Evolutionary conservation across 192 early-diverging fungal genomes (phyloP).

Genomic region (Linnemannia schmuckeri): DNA sequence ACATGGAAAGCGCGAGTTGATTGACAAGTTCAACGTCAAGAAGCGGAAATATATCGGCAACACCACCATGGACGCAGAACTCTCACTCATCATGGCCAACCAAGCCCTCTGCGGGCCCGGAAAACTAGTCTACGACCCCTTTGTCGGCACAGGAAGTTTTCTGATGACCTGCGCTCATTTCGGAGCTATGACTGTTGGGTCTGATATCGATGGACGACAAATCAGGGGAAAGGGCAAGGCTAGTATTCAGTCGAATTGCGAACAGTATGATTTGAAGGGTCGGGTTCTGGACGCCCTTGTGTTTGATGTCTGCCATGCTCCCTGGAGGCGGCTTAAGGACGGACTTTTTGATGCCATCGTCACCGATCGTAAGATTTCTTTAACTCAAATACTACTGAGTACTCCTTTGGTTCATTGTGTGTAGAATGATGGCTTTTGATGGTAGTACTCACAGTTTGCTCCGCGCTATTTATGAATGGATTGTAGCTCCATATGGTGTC

Average conservation of each 20-base stretch:
- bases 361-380: slow-evolving; percentile 74
- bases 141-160: slow-evolving; percentile 96
- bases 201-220: slow-evolving; percentile 98
- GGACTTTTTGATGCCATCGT: slow-evolving; percentile 90
- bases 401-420: not conserved
- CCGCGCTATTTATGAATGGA: not conserved
- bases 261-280: slow-evolving; percentile 82
- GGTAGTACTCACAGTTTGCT: not conserved
- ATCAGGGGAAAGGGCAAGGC: slow-evolving; percentile 86
- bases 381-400: not conserved
- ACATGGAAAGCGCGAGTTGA: slow-evolving; percentile 75
- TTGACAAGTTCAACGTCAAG: slow-evolving; percentile 93
- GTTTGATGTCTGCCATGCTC: slow-evolving; percentile 89
- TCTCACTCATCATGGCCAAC: slow-evolving; percentile 97
- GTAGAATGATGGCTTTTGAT: not conserved
- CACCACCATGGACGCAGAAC: slow-evolving; percentile 98
- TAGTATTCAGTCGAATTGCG: slow-evolving; percentile 79
- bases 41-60: slow-evolving; percentile 95
- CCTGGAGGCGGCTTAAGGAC: slow-evolving; percentile 74
- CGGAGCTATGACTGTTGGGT: slow-evolving; percentile 91
- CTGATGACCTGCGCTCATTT: slow-evolving; percentile 95
- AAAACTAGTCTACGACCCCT: slow-evolving; percentile 92
- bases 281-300: slow-evolving; percentile 87
- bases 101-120: slow-evolving; percentile 86
- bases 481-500: slow-evolving; percentile 92